Conservation (phyloP, 345 rosid genomes). For the Pugionium dolabratum region DNA sequence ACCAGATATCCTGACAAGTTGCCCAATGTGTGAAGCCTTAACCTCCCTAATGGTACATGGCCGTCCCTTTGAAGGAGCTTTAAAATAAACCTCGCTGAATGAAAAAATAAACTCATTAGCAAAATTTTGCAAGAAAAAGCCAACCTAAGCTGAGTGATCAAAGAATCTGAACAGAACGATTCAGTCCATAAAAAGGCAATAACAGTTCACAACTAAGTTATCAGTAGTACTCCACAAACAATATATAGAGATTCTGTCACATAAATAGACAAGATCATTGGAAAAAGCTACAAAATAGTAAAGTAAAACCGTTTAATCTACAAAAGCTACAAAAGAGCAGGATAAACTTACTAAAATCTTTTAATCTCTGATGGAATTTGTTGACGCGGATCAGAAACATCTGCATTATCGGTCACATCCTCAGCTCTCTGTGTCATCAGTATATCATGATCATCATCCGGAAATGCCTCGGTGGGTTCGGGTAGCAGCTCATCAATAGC, state of each 20-base stretch:
- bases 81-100: conserved; percentile 84
- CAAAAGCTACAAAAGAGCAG: neutral
- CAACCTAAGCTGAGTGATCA: neutral
- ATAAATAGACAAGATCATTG: neutral
- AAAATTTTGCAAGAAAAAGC: neutral
- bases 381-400: conserved; percentile 70
- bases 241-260: neutral
- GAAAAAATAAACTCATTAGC: conserved; percentile 30
- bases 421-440: conserved; percentile 57
- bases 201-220: neutral
- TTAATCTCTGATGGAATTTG: conserved; percentile 89
- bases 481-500: conserved; percentile 87
- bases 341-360: conserved; percentile 72
- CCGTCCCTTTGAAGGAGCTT: conserved; percentile 77
- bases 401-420: conserved; percentile 54
- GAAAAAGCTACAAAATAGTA: neutral
- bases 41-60: conserved; percentile 90
- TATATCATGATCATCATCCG: conserved; percentile 39
- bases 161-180: neutral
- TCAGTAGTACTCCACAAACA: conserved; percentile 13
- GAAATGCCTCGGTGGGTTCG: conserved; percentile 82
- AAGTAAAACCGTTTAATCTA: neutral
- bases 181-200: neutral
- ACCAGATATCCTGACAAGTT: conserved; percentile 87
- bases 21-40: conserved; percentile 89